A percentile compares a stretch with the other conserved stretches of the same genome.
Evolutionary conservation across 192 early-diverging fungal species (phyloP).

Genomic region (Rhizoclosmatium globosum): DNA sequence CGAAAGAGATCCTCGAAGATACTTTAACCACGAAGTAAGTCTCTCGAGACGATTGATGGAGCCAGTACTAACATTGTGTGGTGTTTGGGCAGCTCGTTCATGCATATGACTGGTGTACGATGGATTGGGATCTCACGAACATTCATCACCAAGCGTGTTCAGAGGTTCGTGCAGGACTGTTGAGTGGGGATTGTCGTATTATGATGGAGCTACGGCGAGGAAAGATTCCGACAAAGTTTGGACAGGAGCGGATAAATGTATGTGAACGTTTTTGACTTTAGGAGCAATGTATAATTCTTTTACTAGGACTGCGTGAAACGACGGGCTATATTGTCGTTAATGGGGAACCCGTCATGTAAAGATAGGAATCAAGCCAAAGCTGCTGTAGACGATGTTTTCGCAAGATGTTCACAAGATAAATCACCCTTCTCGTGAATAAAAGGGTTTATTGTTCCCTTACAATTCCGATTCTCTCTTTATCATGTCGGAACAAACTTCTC

Average conservation of each 20-base stretch:
- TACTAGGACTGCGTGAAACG: constrained; percentile 27
- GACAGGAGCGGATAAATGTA: constrained; percentile 22
- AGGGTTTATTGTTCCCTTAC: no score
- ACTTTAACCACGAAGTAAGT: constrained; percentile 32
- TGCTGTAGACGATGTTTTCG: constrained; percentile 7
- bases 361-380: background rate
- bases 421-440: background rate
- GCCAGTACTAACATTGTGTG: background rate
- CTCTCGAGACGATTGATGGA: background rate
- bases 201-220: constrained; percentile 19
- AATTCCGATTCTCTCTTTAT: constrained; percentile 3
- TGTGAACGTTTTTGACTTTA: background rate
- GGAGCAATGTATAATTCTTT: background rate
- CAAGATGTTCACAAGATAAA: background rate
- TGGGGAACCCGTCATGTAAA: constrained; percentile 13
- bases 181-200: constrained; percentile 30
- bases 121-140: constrained; percentile 26
- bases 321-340: constrained; percentile 17
- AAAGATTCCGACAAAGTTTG: constrained; percentile 11
- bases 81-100: constrained; percentile 21
- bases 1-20: constrained; percentile 11
- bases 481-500: constrained; percentile 37
- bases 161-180: constrained; percentile 23
- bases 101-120: constrained; percentile 34
- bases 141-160: constrained; percentile 25